Evolutionary conservation across 805 yeast genomes (phyloP).

Genomic region (Clavispora carvajalis): DNA sequence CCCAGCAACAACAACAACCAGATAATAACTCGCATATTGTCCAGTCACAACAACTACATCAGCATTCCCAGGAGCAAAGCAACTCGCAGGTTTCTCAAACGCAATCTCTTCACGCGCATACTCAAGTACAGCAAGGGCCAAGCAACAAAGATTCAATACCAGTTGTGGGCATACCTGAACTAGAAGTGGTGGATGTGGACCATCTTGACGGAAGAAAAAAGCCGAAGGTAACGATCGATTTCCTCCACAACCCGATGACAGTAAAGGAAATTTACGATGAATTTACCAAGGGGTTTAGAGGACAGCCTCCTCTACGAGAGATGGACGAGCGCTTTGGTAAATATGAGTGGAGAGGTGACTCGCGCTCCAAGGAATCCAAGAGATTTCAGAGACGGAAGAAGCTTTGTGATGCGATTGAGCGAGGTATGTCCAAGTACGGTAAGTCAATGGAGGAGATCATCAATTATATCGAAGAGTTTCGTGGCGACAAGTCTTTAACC

Average conservation of each 20-base stretch:
- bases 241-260: conserved; percentile 41
- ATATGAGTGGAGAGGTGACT: conserved; percentile 43
- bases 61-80: not conserved
- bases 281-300: conserved; percentile 39
- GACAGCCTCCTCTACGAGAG: conserved; percentile 38
- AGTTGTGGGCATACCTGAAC: conserved; percentile 12
- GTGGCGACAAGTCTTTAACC: conserved; percentile 39
- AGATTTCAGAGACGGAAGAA: conserved; percentile 40
- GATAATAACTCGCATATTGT: not conserved
- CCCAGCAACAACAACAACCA: not conserved
- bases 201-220: conserved; percentile 21
- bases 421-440: conserved; percentile 36
- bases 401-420: conserved; percentile 38
- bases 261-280: conserved; percentile 42
- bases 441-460: conserved; percentile 38
- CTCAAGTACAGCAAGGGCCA: conserved; percentile 1
- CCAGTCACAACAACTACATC: not conserved
- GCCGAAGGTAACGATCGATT: conserved; percentile 35
- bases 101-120: not conserved
- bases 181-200: conserved; percentile 14
- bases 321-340: conserved; percentile 41
- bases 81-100: not conserved
- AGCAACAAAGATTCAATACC: conserved; percentile 5
- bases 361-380: conserved; percentile 40
- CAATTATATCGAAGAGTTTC: conserved; percentile 35